These are phyloP conservation scores for Murraya paniculata DNA, from an alignment of 345 rosid genomes.

Conservation along the genomic window DNA sequence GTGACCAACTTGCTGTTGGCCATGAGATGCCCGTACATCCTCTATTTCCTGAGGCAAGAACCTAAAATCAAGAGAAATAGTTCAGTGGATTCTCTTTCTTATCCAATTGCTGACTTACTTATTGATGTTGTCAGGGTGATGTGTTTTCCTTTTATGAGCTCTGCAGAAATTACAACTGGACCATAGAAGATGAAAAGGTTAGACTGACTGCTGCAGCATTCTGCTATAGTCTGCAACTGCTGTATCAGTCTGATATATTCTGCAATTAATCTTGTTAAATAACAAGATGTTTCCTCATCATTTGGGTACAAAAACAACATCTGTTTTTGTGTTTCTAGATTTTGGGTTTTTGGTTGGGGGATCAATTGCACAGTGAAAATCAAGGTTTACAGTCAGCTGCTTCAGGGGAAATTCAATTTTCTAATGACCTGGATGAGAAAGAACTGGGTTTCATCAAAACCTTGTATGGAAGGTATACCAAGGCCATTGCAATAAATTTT, in stretches of 20 bases:
- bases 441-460: conserved; percentile 59
- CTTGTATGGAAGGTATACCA: conserved; percentile 70
- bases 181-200: conserved; percentile 74
- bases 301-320: neutral
- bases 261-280: conserved; percentile 9
- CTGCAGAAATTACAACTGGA: conserved; percentile 74
- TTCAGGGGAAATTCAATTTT: conserved; percentile 27
- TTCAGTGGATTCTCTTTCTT: conserved; percentile 8
- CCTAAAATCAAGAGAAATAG: conserved; percentile 18
- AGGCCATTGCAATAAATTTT: neutral
- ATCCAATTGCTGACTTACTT: conserved; percentile 22
- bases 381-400: conserved; percentile 25
- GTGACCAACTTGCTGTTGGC: conserved; percentile 76
- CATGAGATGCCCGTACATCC: conserved; percentile 76
- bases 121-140: conserved; percentile 57
- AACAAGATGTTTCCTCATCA: neutral
- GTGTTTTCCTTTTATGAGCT: conserved; percentile 78
- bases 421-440: conserved; percentile 29
- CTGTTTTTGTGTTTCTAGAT: conserved; percentile 45
- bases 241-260: conserved; percentile 1
- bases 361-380: conserved; percentile 27
- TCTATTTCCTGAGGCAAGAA: conserved; percentile 71
- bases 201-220: conserved; percentile 14
- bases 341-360: conserved; percentile 39
- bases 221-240: conserved; percentile 10